These are phyloP conservation scores for Comarum palustre DNA, from an alignment of 306 rosid species.

Conservation along the genomic window DNA sequence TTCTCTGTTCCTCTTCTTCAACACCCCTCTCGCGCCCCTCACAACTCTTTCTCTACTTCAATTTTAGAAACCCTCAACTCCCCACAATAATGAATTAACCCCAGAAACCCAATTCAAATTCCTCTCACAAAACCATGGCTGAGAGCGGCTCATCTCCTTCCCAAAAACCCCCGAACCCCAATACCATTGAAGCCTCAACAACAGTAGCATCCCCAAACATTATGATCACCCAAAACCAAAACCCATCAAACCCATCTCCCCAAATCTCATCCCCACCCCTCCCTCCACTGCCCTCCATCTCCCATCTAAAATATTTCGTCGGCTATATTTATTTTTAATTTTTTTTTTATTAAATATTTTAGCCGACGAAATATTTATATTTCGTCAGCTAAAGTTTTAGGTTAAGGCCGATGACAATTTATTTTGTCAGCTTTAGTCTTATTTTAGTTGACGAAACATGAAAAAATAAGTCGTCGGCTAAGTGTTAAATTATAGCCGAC, in stretches of 20 bases:
- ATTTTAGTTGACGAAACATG: no score
- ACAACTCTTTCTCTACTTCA: not conserved
- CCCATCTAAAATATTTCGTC: constrained; percentile 29
- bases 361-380: no score
- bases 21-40: constrained; percentile 5
- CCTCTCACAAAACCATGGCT: constrained; percentile 34
- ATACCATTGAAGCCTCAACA: constrained; percentile 30
- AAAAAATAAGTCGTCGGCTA: no score
- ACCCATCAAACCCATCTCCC: constrained; percentile 42
- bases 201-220: no score
- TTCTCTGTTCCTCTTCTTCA: constrained; percentile 2
- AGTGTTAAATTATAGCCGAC: no score
- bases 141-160: constrained; percentile 42
- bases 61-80: constrained; percentile 9
- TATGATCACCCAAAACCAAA: constrained; percentile 35
- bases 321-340: no score
- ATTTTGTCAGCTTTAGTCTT: no score
- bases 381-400: no score
- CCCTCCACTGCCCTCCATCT: constrained; percentile 21
- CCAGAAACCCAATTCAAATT: not conserved
- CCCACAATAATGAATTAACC: constrained; percentile 9
- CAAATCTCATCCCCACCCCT: constrained; percentile 57
- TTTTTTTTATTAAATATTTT: no score
- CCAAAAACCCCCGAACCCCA: constrained; percentile 40
- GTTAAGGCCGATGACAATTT: no score